Percentiles rank a stretch among this genome's conserved stretches.
Evolutionary conservation across 306 rosid species (phyloP).

Genomic region (Malus sylvestris): DNA sequence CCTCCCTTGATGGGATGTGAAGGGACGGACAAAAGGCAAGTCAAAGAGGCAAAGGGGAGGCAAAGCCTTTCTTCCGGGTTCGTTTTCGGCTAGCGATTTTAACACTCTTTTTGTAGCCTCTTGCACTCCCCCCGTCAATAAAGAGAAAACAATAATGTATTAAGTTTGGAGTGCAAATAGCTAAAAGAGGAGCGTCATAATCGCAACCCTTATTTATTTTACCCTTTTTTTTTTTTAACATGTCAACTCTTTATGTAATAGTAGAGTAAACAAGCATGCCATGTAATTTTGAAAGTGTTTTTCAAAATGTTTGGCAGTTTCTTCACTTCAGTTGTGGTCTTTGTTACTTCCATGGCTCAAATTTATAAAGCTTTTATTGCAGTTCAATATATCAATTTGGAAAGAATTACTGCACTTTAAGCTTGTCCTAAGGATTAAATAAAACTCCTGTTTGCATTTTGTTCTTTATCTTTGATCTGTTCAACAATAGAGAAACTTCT

Average conservation of each 20-base stretch:
- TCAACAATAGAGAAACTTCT: too few relatives aligned
- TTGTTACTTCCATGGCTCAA: background rate
- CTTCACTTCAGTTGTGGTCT: background rate
- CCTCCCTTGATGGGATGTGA: slow-evolving; percentile 30
- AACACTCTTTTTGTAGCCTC: background rate
- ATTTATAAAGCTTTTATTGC: background rate
- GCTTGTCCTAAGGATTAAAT: background rate
- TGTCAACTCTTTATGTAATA: background rate
- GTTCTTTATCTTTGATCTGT: background rate
- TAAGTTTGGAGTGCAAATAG: background rate
- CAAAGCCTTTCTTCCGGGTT: slow-evolving; percentile 71
- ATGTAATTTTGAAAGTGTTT: too few relatives aligned
- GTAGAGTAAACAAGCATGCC: background rate
- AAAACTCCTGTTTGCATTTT: background rate
- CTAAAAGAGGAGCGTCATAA: background rate
- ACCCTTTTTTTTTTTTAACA: background rate
- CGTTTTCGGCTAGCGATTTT: background rate
- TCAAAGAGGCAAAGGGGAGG: slow-evolving; percentile 78
- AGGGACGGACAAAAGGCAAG: slow-evolving; percentile 48
- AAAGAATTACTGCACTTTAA: background rate
- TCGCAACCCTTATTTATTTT: too few relatives aligned
- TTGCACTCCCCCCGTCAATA: background rate
- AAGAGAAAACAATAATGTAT: background rate
- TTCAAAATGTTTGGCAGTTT: background rate
- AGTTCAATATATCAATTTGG: background rate